Base-by-base conservation (phyloP, 306 rosid genomes). In the Dryas octopetala region DNA sequence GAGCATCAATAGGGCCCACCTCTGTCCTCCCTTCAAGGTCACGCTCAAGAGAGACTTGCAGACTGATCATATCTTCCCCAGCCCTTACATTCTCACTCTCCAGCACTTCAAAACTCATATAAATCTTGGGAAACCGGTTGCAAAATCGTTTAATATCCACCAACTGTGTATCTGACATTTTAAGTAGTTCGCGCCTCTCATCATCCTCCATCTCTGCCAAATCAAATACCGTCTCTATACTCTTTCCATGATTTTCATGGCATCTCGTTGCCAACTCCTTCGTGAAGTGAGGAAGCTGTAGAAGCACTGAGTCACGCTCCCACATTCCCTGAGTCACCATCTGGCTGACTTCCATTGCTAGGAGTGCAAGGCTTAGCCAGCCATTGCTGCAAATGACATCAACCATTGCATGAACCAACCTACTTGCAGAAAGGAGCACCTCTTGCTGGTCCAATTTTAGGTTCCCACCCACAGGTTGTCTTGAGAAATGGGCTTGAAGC, bases 261-360 rank as follows among this genome's bases (percentile, higher is more conserved):
- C 92, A 93, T 82, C 74, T 87, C 86, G 75, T 93, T 5, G 96
- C 95, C 82, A 93, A 60, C 52, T 93, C 96, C 84, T 90, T 89
- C 15, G 94, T 90, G 82, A 92, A 92, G 80, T 88, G 96, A 73
- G 98, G 98, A 71, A 92, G 91, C 76, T 88, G 96, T n/a, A 90
- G 79, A 45, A 92, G 89, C 96, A 88, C 87, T 40, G 94, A 86
- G 75, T 92, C 98, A 12, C 92, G 85, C 63, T 86, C 92, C 98
- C 98, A 92, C 86, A 92, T 81, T 51, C 92, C 96, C 74, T 92
- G 98, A 14, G 91, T 92, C 73, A 92, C 91, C 98, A 92, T 90
- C 81, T 92, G 98, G 86, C 98, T 83, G 6, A 90, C 87, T 83
- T 92, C 98, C 98, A 90, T 92, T 5, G 96, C 84, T 69, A 88